Percentiles rank a stretch among this genome's conserved stretches.
Evolutionary conservation across 257 asterid species (phyloP).

Genomic region (Nicotiana undulata): DNA sequence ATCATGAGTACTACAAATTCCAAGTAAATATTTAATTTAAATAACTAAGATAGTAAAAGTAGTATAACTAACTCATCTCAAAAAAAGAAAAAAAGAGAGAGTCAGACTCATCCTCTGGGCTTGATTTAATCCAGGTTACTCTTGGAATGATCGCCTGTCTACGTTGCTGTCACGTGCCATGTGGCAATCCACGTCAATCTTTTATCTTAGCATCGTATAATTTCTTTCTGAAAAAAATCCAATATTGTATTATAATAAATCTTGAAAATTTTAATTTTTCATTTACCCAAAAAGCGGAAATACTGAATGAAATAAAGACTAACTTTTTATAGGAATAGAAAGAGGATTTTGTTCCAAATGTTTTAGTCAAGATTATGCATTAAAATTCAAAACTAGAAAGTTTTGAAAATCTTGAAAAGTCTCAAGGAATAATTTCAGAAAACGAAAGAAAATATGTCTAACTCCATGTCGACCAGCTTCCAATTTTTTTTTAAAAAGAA

Average conservation of each 20-base stretch:
- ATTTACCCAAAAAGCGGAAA: too few relatives aligned
- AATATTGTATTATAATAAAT: too few relatives aligned
- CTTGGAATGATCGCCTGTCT: slow-evolving; percentile 25
- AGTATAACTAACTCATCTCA: slow-evolving; percentile 17
- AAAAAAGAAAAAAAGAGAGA: background rate
- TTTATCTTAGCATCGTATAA: background rate
- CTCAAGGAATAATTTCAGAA: background rate
- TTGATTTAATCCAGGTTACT: slow-evolving; percentile 40
- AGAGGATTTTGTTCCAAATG: background rate
- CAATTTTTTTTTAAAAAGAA: background rate
- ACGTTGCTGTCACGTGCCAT: slow-evolving; percentile 43
- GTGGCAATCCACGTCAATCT: slow-evolving; percentile 25
- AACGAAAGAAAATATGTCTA: background rate
- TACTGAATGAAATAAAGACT: too few relatives aligned
- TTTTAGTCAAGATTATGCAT: too few relatives aligned
- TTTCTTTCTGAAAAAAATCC: background rate
- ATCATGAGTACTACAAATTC: slow-evolving; percentile 23
- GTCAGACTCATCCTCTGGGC: slow-evolving; percentile 50
- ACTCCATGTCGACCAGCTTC: background rate
- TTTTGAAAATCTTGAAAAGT: background rate
- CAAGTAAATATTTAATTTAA: slow-evolving; percentile 13
- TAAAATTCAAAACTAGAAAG: too few relatives aligned
- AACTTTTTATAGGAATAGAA: too few relatives aligned
- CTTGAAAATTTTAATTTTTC: too few relatives aligned
- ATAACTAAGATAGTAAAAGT: background rate